Evolutionary conservation across 2,329 filamentous ascomycete genomes (phyloP), one percentile per base, ranked within the genome.

Genomic region (Furcasterigmium furcatum): DNA sequence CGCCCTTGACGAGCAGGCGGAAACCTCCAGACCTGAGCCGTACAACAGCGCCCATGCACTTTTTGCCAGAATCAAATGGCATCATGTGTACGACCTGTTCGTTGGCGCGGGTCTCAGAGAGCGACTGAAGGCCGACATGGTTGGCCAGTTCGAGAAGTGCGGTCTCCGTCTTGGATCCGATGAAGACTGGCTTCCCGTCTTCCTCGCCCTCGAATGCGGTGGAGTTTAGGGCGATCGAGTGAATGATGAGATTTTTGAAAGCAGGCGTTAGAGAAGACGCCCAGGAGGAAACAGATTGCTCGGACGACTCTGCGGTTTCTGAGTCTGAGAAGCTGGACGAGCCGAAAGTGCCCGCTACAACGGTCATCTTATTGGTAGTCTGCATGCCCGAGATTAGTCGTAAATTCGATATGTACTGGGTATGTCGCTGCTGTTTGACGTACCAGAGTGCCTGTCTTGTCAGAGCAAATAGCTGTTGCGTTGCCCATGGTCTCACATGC

Each of bases 401-500:
- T n/a, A n/a, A n/a, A n/a, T n/a, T n/a, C n/a, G n/a, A n/a, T n/a
- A n/a, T n/a, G n/a, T n/a, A n/a, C n/a, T n/a, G n/a, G n/a, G n/a
- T n/a, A n/a, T n/a, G n/a, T n/a, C n/a, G n/a, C n/a, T 84, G 51
- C 77, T 76, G 51, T 84, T 83, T 52, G 82, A 75, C 0, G 81
- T 85, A 19, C n/a, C n/a, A 85, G 64, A 1, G 82, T 85, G 4
- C 82, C 82, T 0, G 81, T 85, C 59, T 85, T 85, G 55, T 85
- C 82, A 1, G 80, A 84, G 57, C 81, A 84, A 41, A 85, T 74
- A 8, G 74, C 80, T 0, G 80, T 84, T 8, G 79, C 79, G 53
- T 82, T 83, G 8, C 80, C 80, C 80, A 84, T 84, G 6, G 78
- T 81, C 53, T 84, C 80, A 53, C 79, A 81, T 2, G 80, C 79